Conservation (phyloP, 768 basidiomycete species). For the Pisolithus tinctorius region DNA sequence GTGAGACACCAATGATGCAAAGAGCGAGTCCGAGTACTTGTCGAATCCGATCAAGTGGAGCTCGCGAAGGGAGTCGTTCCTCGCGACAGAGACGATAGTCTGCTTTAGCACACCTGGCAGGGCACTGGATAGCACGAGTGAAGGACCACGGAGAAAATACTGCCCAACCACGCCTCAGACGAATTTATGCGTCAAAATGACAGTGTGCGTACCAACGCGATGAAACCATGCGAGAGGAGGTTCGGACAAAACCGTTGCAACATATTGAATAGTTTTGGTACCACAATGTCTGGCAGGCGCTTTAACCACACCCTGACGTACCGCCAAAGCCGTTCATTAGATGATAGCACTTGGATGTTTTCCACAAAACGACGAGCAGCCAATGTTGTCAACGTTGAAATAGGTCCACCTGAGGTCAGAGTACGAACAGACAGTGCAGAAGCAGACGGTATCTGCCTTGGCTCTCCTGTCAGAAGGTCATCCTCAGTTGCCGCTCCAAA, state of each 20-base stretch:
- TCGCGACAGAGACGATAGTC: conserved; percentile 42
- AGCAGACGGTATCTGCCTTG: conserved; percentile 41
- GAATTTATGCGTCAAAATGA: not conserved
- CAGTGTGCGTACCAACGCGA: conserved; percentile 40
- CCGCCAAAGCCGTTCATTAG: conserved; percentile 34
- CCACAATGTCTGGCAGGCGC: conserved; percentile 44
- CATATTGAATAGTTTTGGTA: conserved; percentile 46
- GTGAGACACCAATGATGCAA: conserved; percentile 43
- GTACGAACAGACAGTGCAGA: conserved; percentile 43
- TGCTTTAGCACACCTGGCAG: conserved; percentile 46
- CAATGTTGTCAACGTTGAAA: conserved; percentile 42
- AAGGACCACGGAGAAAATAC: conserved; percentile 54
- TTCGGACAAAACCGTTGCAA: conserved; percentile 44
- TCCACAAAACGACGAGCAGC: conserved; percentile 48
- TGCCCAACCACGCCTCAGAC: conserved; percentile 16
- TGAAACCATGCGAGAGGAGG: conserved; percentile 46
- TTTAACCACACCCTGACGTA: conserved; percentile 35
- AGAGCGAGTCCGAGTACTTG: conserved; percentile 44
- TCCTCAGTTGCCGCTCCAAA: conserved; percentile 43
- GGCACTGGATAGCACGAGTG: conserved; percentile 39
- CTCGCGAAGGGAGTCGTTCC: conserved; percentile 30
- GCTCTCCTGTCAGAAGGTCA: conserved; percentile 32
- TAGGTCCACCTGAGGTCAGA: conserved; percentile 22
- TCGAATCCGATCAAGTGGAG: conserved; percentile 47
- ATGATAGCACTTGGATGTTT: conserved; percentile 35